Evolutionary conservation across 139 green algal genomes (phyloP), one percentile per base, ranked within the genome.

Genomic region (Micromonas commoda): DNA sequence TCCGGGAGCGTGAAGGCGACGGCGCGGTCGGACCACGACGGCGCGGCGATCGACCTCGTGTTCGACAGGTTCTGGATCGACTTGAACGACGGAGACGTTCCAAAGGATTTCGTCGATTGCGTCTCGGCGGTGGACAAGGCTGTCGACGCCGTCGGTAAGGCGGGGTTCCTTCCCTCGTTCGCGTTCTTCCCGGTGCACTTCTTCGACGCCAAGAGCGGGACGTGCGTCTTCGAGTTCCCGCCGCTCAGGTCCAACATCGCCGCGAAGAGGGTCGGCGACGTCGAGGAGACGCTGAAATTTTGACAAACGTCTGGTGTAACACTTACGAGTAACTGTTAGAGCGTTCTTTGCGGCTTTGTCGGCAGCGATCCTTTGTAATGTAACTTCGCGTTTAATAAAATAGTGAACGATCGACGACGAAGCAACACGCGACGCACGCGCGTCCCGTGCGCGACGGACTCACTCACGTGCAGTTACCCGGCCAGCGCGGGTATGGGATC

Each of bases 401-500:
- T n/a, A n/a, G n/a, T n/a, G n/a, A n/a, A n/a, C n/a, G n/a, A n/a
- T n/a, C n/a, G n/a, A n/a, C n/a, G n/a, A n/a, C n/a, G n/a, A n/a
- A 9, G 45, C 45, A 16, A 57, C 9, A 9, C 45, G 45, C 9
- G 16, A 9, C 45, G 9, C 16, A 9, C 45, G 9, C 45, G 45
- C 45, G 45, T 23, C 45, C 45, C 9, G 16, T 16, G 45, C 45
- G 45, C 45, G 45, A 57, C 45, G 9, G 9, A 9, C 45, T 16
- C 16, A 9, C 45, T 57, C 45, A 57, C 33, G 20, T 31, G 71
- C 71, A 77, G 53, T 80, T 71, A 16, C 35, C 38, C 45, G 87
- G 86, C 61, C 82, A 91, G 29, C 88, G 71, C n/a, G 89, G 88
- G 83, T 90, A 93, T 23, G 89, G 89, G 80, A 92, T 93, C 21